Base-by-base conservation (phyloP, 225 moss, liverwort and hornwort genomes). In the Asterella californica region DNA sequence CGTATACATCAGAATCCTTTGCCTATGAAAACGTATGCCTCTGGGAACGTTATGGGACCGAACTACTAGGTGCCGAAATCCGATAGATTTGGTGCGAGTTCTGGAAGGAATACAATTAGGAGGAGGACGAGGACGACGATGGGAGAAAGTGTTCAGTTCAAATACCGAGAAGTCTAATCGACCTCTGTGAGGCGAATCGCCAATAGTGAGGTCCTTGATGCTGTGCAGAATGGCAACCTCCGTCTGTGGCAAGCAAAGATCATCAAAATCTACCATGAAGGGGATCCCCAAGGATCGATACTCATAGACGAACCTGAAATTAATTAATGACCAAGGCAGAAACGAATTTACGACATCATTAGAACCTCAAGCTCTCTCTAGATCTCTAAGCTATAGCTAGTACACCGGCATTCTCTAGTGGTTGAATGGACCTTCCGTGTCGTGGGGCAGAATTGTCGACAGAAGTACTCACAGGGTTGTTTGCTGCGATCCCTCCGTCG, bases 401-500 rank as follows among this genome's bases (percentile, higher is more conserved):
- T 64, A 12, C 37, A 69, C 12, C 34, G 68, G 22, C 36, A 34
- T 69, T 34, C 3, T 42, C 42, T 42, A 42, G 42, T 7, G 7
- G 42, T 42, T 42, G 7, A 42, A 42, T 42, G 42, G 42, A 42
- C 42, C 42, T 42, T 42, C 42, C 42, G 42, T 42, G 42, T 7
- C 42, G 3, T 42, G 18, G 57, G 57, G 5, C 57, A 19, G 57
- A 57, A 22, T 24, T 57, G 57, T 18, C 57, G n/a, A 24, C 1
- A 17, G 15, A 70, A 70, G 14, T 9, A 30, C 78, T 78, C 59
- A 91, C 91, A 66, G 91, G 91, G 65, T 92, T 92, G 83, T 92
- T 92, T 61, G 87, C 91, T 29, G 88, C 90, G 37, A 92, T 67
- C 62, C 88, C 88, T 6, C 92, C 92, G 75, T 92, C 92, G 48